Evolutionary conservation across 1,284 basidiomycete genomes (phyloP), one percentile per base, ranked within the genome.

Genomic region (Ceratorhiza oryzae-sativae): DNA sequence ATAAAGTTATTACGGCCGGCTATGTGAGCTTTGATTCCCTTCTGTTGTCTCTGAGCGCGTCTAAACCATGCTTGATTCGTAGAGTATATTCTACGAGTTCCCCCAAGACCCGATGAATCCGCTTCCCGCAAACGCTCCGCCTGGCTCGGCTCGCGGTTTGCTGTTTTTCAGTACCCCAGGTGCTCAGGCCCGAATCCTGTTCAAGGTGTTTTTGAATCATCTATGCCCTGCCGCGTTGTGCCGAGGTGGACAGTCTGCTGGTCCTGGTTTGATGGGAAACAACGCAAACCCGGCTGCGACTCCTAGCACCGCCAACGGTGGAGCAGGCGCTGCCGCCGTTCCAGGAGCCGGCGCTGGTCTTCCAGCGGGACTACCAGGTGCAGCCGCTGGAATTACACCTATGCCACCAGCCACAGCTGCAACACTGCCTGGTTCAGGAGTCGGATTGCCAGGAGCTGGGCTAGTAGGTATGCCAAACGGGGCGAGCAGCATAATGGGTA

Each of bases 31-130:
- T 5, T 18, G 27, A 9, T 39, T 39, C 49, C 9, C 27, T 25
- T 42, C 23, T n/a, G 15, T 34, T 13, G 27, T 27, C 25, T 34
- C 34, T 53, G 23, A 32, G 30, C 30, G n/a, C 12, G 6, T 56
- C 32, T 32, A n/a, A 56, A n/a, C 1, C 32, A 12, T 27, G 15
- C 4, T 15, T 34, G 6, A 0, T 15, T 20, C 20, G 20, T n/a
- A 70, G 67, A 58, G 67, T 45, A 58, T 58, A 9, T 70, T 70
- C 55, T 70, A 70, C 42, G 67, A 70, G 48, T 70, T 70, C 41
- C 67, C 67, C 0, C 25, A 32, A 13, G 55, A 59, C 32, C 49
- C 63, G 15, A 42, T 18, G 20, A 53, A 53, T 23, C 62, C 62
- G 13, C n/a, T 49, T 2, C 67, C 51, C 2, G 41, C 59, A 9